Evolutionary conservation across 306 rosid species (phyloP), one percentile per base, ranked within the genome.

Genomic region (Lathyrus sativus): DNA sequence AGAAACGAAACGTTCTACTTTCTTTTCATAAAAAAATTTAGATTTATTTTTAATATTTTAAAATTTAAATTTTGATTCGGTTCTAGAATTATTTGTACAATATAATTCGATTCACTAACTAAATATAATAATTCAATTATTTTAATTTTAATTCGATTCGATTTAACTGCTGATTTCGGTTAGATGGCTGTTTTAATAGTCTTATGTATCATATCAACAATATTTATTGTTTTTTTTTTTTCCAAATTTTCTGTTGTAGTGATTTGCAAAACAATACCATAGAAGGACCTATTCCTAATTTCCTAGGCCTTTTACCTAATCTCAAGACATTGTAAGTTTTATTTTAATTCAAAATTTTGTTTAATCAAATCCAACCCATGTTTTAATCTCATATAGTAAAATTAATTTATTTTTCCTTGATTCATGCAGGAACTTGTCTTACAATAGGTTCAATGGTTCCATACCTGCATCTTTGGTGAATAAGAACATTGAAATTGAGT

Each of bases 221-320:
- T 24, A 31, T 31, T 4, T 31, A 31, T 0, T 31, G n/a, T 59
- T 15, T 2, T 6, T 7, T 50, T 24, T 50, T 50, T 11, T 54
- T 60, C n/a, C 53, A 39, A 26, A 41, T 17, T 62, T 12, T 63
- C 9, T n/a, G n/a, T 46, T 71, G 61, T 72, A 82, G 89, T 66
- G 70, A 82, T 45, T 31, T 82, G 24, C 77, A 74, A 22, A 76
- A 79, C 39, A 82, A 82, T 67, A 70, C 80, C 51, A 62, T 76
- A 56, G 74, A 65, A 62, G 86, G 85, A 22, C 48, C 68, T 17
- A 82, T 85, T 58, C 86, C 75, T 57, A 60, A 75, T 57, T 82
- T 81, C 57, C 76, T 85, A 56, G 81, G 84, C 35, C 76, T 76
- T 37, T 55, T 82, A 13, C 83, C 86, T 2, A 71, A 79, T 46